phyloP scores from a whole-genome alignment of 768 basidiomycete genomes.

The Rhodotorula sphaerocarpa region DNA sequence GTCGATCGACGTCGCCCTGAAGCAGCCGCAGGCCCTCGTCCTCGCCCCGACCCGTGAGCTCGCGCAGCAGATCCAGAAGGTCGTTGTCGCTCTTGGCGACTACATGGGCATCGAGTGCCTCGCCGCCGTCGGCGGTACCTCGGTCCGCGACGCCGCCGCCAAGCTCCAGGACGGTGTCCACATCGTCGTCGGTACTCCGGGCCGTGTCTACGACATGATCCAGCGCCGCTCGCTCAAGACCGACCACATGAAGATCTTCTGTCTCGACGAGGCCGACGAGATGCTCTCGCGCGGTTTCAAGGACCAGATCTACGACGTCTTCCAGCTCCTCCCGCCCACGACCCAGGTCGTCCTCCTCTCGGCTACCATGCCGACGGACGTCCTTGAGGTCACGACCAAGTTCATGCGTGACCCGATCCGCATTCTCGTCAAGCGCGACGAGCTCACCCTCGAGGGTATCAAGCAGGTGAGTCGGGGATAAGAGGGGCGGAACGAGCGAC shows the following conservation, averaged over 20 bases:
- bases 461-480: constrained; percentile 48
- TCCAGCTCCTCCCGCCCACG: constrained; percentile 90
- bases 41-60: constrained; percentile 97
- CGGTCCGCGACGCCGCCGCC: constrained; percentile 92
- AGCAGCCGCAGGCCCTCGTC: constrained; percentile 92
- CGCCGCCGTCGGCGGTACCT: constrained; percentile 94
- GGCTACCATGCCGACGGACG: constrained; percentile 91
- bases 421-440: constrained; percentile 97
- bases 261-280: constrained; percentile 92
- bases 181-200: constrained; percentile 93
- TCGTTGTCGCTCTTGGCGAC: constrained; percentile 89
- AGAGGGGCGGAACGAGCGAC: too few species aligned
- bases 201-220: constrained; percentile 99
- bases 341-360: constrained; percentile 95
- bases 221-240: constrained; percentile 83
- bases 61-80: constrained; percentile 97
- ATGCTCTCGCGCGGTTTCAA: constrained; percentile 96
- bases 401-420: constrained; percentile 99
- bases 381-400: constrained; percentile 97
- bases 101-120: constrained; percentile 99
- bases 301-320: constrained; percentile 98
- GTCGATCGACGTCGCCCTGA: constrained; percentile 87
- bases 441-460: constrained; percentile 86
- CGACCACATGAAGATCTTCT: constrained; percentile 95
- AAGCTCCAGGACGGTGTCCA: constrained; percentile 97